Base-by-base conservation (phyloP, 805 yeast species). In the Saccharomyces kudriavzevii region DNA sequence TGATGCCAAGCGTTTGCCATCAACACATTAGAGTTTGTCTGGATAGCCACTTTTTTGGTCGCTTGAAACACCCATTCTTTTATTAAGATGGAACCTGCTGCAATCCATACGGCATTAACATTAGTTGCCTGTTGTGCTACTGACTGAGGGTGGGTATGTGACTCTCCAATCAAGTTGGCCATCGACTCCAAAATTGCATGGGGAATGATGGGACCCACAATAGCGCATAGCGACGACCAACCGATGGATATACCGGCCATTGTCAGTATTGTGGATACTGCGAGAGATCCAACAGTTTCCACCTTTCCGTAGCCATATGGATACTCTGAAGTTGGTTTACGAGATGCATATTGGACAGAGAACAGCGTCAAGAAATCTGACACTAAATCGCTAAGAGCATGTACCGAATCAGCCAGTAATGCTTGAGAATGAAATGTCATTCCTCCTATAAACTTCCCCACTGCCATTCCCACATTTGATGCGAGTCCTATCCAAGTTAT, bases 1-100 rank as follows among this genome's bases (percentile, higher is more conserved):
- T 94, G 99, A 69, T 94, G 99, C 98, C 99, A 94, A 2, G 99
- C 99, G 66, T 94, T 94, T 3, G 99, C 99, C 49, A 89, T 83
- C 49, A 94, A 76, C 3, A 94, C 98, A 57, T 89, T 89, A 0
- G 97, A 89, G 65, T 88, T 87, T 28, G 89, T 79, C 56, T 79
- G 74, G 49, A 76, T 75, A 1, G 97, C 99, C 24, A 94, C 82
- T 56, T 82, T 81, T 70, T 84, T 78, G 0, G 99, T 94, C 11
- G 89, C 87, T 54, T 82, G 82, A 71, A 82, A 94, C 45, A 94
- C 81, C 80, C 96, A 81, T 69, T 94, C 99, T 66, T 94, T 94
- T 45, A 90, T 79, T 3, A 77, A 80, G 55, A 94, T 89, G 0
- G 97, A 89, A 1, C 84, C 97, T 54, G 86, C 83, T 0, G 99